Evolutionary conservation across 306 rosid species (phyloP), one percentile per base, ranked within the genome.

Genomic region (Geum urbanum): DNA sequence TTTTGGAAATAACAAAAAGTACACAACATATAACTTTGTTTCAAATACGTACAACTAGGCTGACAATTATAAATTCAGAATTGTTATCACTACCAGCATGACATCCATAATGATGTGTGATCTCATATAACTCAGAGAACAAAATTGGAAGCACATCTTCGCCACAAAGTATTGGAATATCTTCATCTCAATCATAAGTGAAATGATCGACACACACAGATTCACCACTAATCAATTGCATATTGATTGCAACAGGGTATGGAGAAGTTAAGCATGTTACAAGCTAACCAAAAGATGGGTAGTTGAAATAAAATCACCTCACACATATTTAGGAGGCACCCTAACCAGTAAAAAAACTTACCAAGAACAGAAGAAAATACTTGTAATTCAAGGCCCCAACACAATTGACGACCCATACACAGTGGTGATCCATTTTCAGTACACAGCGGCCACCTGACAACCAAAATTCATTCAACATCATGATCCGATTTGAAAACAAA

Each of bases 391-490:
- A 78, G 43, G 99, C 97, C 66, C 99, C 99, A 1, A 95, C 97
- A 80, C 99, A 95, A 82, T 95, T 91, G 11, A 95, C 99, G 72
- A 95, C 97, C 99, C 99, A 95, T 32, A 95, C 99, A 72, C 99
- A 95, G 69, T 95, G 99, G 86, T 95, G 99, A 76, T 95, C 99
- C 99, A 95, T 95, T 91, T 95, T 95, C 80, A 95, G 84, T 70
- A 95, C 92, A 43, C 99, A 95, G 9, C 97, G 95, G 8, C 99
- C 99, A 81, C 99, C 99, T 95, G 89, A 73, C 64, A 61, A 74
- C 69, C 73, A 41, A 47, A 40, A 52, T n/a, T 52, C n/a, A 67
- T 40, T 55, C 60, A 63, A 53, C n/a, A 76, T 55, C 27, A 75
- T 62, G 18, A 40, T 46, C 57, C 20, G 19, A 32, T 48, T 12